Evolutionary conservation across 1,139 yeast species (phyloP).

Genomic region (Yamadazyma spencermartinsiae): DNA sequence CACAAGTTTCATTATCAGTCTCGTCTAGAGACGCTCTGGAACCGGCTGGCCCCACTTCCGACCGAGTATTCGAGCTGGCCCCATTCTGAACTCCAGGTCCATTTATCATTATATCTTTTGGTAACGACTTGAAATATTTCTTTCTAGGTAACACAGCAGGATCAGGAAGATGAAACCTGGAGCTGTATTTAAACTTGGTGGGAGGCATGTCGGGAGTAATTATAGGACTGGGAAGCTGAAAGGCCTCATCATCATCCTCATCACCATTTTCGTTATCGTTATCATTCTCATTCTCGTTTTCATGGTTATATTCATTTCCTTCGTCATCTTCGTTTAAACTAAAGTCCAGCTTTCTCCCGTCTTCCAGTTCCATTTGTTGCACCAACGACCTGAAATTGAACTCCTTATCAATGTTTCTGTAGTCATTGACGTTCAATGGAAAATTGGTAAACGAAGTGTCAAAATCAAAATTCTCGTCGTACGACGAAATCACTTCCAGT

Average conservation of each 20-base stretch:
- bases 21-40: slow-evolving; percentile 1
- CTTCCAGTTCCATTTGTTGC: slow-evolving; percentile 8
- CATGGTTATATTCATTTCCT: slow-evolving; percentile 1
- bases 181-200: slow-evolving; percentile 25
- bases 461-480: slow-evolving; percentile 28
- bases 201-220: slow-evolving; percentile 46
- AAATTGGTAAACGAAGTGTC: slow-evolving; percentile 50
- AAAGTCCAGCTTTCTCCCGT: too few relatives aligned
- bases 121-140: slow-evolving; percentile 27
- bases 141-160: slow-evolving; percentile 40
- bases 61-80: neutral
- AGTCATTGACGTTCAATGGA: slow-evolving; percentile 57
- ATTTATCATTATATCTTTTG: slow-evolving; percentile 19
- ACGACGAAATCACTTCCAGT: slow-evolving; percentile 31
- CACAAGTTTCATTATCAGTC: slow-evolving; percentile 24
- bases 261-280: slow-evolving; percentile 9
- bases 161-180: slow-evolving; percentile 38
- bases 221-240: slow-evolving; percentile 43
- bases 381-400: slow-evolving; percentile 42
- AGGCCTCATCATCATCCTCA: slow-evolving; percentile 12
- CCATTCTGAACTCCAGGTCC: slow-evolving; percentile 5
- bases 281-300: slow-evolving; percentile 1
- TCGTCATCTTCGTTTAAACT: slow-evolving; percentile 5
- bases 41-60: slow-evolving; percentile 2
- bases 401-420: slow-evolving; percentile 58